phyloP scores from a whole-genome alignment of 345 rosid species.

The Hypericum androsaemum region DNA sequence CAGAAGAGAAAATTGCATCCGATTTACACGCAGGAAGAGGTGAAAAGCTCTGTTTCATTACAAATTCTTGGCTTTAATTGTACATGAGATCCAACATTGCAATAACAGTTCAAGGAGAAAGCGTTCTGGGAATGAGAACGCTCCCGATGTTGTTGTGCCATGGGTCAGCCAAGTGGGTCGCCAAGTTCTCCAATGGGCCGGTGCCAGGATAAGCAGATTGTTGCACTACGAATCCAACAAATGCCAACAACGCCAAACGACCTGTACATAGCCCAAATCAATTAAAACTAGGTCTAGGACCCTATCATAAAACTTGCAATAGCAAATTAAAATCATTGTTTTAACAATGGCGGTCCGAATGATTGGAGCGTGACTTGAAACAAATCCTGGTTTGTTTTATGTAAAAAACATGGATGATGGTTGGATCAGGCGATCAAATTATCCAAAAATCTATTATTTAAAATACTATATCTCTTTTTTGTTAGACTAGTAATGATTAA shows the following conservation, averaged over 20 bases:
- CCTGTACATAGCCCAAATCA: constrained; percentile 34
- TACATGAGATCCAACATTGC: constrained; percentile 13
- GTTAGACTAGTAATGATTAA: no score
- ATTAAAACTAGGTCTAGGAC: no score
- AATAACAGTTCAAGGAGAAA: constrained; percentile 28
- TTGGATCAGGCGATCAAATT: no score
- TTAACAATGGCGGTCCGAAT: no score
- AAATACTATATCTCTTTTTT: no score
- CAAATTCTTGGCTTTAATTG: constrained; percentile 19
- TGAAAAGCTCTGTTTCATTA: constrained; percentile 18
- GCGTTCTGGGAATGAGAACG: constrained; percentile 44
- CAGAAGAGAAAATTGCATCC: no score
- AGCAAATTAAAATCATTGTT: no score
- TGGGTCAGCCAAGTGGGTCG: constrained; percentile 88
- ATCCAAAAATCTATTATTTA: no score
- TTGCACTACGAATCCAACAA: constrained; percentile 89
- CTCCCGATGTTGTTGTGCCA: constrained; percentile 97
- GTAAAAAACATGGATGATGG: no score
- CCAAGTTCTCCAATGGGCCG: constrained; percentile 96
- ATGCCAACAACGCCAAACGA: constrained; percentile 82
- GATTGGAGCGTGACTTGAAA: no score
- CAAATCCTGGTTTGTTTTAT: no score
- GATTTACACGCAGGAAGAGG: background rate
- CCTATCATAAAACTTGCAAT: no score
- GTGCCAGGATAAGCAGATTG: constrained; percentile 97